Percentiles rank a stretch among this genome's conserved stretches.
Conservation (phyloP, 345 rosid species). For the Corchorus olitorius region DNA sequence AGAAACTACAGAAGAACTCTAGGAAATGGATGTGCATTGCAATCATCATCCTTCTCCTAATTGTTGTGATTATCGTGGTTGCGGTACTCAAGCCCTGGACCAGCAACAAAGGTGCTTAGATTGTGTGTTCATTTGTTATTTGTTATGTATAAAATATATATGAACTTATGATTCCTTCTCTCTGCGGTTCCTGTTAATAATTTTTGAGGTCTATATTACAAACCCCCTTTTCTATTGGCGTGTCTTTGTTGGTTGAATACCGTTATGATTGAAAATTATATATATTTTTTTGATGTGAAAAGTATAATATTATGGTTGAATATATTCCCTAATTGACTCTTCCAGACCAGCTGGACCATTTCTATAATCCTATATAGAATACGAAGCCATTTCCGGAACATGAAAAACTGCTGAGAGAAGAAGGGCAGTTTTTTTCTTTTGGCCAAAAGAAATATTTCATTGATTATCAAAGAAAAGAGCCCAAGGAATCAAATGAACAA, state of each 20-base stretch:
- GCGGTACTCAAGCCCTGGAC: conserved; percentile 82
- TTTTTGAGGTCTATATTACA: conserved; percentile 11
- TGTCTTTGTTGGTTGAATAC: not conserved
- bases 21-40: conserved; percentile 97
- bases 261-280: not conserved
- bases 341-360: no score
- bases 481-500: no score
- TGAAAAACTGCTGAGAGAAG: no score
- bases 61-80: conserved; percentile 63
- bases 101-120: conserved; percentile 69
- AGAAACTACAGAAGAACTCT: conserved; percentile 69
- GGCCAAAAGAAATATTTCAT: no score
- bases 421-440: no score
- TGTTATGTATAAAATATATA: conserved; percentile 29
- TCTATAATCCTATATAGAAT: no score
- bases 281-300: not conserved
- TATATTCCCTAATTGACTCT: no score
- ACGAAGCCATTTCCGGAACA: no score
- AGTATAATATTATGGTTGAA: not conserved
- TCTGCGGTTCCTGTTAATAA: conserved; percentile 18
- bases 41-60: conserved; percentile 76
- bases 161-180: conserved; percentile 18
- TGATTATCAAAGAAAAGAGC: no score
- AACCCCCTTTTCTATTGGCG: not conserved
- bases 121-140: not conserved